Evolutionary conservation across 768 basidiomycete genomes (phyloP).

Genomic region (Strobilomyces dryophilus): DNA sequence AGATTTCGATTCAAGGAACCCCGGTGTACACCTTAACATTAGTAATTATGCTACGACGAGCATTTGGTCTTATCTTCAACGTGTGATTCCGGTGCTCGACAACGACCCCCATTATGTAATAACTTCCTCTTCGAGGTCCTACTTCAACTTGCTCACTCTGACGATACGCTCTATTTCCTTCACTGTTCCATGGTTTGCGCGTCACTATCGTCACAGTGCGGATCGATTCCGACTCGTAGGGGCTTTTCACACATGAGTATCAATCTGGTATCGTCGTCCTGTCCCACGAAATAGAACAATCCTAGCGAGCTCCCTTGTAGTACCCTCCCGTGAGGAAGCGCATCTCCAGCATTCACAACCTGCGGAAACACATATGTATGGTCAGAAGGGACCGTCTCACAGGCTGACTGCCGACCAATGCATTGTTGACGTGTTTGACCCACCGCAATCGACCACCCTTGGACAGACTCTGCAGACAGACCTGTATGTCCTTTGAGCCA

Average conservation of each 20-base stretch:
- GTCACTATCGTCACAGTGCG: constrained; percentile 34
- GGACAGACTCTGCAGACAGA: constrained; percentile 45
- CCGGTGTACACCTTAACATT: neutral
- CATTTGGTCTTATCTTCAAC: no score
- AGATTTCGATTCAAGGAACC: constrained; percentile 9
- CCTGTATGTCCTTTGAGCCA: constrained; percentile 62
- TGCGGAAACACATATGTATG: constrained; percentile 18
- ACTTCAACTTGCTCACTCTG: constrained; percentile 42
- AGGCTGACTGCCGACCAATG: constrained; percentile 31
- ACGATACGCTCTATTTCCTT: constrained; percentile 53
- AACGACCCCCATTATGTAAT: constrained; percentile 50
- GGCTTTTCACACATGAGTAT: constrained; percentile 44
- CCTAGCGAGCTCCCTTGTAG: constrained; percentile 56
- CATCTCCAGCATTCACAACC: constrained; percentile 61
- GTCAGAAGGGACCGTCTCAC: neutral
- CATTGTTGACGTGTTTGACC: constrained; percentile 56
- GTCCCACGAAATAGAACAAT: constrained; percentile 53
- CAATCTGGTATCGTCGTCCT: constrained; percentile 47
- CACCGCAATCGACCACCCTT: constrained; percentile 52
- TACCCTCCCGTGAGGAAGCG: constrained; percentile 56
- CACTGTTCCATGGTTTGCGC: constrained; percentile 52
- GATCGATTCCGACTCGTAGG: constrained; percentile 39
- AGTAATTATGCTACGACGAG: constrained; percentile 1
- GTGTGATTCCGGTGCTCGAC: constrained; percentile 59
- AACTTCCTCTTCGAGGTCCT: constrained; percentile 50